phyloP scores from a whole-genome alignment of 1,139 yeast genomes.

The Insectozyma bohioensis region DNA sequence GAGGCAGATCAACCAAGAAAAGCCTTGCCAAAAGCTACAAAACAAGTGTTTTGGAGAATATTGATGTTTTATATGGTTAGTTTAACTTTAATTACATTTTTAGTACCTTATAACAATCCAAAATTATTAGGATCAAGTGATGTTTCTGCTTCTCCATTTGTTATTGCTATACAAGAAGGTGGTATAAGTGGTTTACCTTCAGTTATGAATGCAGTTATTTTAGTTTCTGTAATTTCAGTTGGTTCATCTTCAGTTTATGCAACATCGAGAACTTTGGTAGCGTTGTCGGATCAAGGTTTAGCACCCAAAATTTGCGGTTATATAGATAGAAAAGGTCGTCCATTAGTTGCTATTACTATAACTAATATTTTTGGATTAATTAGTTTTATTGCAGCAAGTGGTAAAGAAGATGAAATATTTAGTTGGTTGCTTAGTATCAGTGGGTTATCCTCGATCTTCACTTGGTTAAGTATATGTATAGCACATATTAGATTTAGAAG shows the following conservation, averaged over 20 bases:
- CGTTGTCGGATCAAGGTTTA: constrained; percentile 33
- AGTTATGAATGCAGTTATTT: constrained; percentile 50
- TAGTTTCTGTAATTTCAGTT: constrained; percentile 49
- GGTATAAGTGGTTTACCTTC: constrained; percentile 57
- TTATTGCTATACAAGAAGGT: constrained; percentile 26
- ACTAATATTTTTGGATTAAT: constrained; percentile 30
- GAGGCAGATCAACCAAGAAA: constrained; percentile 40
- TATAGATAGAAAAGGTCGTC: constrained; percentile 33
- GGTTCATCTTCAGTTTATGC: constrained; percentile 44
- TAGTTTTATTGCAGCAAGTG: constrained; percentile 39
- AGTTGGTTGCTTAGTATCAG: constrained; percentile 40
- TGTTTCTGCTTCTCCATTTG: constrained; percentile 22
- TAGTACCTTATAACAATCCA: constrained; percentile 34
- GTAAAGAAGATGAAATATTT: constrained; percentile 32
- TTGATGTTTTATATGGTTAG: constrained; percentile 41
- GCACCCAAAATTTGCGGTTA: constrained; percentile 35
- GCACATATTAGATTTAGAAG: constrained; percentile 40
- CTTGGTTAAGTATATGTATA: constrained; percentile 40
- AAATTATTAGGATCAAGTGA: constrained; percentile 32
- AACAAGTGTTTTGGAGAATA: constrained; percentile 48
- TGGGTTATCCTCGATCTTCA: constrained; percentile 39
- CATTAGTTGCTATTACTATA: constrained; percentile 29
- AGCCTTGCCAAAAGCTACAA: constrained; percentile 40
- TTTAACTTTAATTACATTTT: constrained; percentile 36
- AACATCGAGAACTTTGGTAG: constrained; percentile 31